phyloP scores from a whole-genome alignment of 805 yeast species.

The Komagataella populi region DNA sequence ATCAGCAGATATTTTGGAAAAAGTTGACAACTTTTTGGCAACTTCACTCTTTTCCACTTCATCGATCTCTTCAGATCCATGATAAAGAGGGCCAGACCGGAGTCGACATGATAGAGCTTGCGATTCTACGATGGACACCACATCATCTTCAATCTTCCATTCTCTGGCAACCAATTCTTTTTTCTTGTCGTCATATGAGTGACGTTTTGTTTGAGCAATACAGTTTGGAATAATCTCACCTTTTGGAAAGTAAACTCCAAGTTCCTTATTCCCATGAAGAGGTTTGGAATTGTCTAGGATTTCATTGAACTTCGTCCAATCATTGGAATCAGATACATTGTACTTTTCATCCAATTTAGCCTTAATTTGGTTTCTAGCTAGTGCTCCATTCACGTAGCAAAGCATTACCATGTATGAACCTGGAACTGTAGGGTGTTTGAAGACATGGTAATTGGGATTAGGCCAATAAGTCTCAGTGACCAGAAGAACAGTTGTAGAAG shows the following conservation, averaged over 20 bases:
- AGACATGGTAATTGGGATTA: conserved; percentile 71
- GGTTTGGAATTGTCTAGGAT: conserved; percentile 26
- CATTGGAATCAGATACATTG: conserved; percentile 15
- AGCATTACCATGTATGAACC: conserved; percentile 87
- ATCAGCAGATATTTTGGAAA: conserved; percentile 33
- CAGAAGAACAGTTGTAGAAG: conserved; percentile 79
- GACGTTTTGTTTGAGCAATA: conserved; percentile 45
- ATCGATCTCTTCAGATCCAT: conserved; percentile 5
- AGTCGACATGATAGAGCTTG: conserved; percentile 79
- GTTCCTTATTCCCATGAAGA: conserved; percentile 22
- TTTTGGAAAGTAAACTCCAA: conserved; percentile 77
- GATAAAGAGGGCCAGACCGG: conserved; percentile 57
- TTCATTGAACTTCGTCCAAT: conserved; percentile 53
- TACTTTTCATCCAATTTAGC: conserved; percentile 42
- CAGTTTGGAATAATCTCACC: conserved; percentile 90
- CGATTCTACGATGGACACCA: conserved; percentile 65
- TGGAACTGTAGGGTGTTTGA: conserved; percentile 73
- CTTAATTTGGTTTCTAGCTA: conserved; percentile 70
- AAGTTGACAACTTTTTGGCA: conserved; percentile 13
- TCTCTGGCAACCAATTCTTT: conserved; percentile 19
- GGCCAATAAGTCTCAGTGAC: conserved; percentile 71
- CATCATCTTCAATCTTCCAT: conserved; percentile 52
- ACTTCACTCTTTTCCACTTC: conserved; percentile 4
- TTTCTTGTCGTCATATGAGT: conserved; percentile 19
- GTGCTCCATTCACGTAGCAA: conserved; percentile 83